Evolutionary conservation across 345 rosid species (phyloP).

Genomic region (Salix udensis): DNA sequence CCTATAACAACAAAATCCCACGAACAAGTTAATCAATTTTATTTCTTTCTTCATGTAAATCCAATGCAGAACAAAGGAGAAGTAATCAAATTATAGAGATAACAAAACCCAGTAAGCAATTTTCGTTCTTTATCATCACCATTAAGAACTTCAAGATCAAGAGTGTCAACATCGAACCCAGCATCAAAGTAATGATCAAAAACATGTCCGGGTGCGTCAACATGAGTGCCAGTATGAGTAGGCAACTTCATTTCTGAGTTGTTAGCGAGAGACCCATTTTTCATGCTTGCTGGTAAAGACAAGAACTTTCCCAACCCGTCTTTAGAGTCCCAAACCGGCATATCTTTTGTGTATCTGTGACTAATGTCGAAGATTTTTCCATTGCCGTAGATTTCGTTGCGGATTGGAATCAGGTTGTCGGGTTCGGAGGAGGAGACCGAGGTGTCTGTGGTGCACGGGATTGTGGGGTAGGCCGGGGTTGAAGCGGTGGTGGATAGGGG

Average conservation of each 20-base stretch:
- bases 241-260: constrained; percentile 72
- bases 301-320: constrained; percentile 61
- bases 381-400: constrained; percentile 69
- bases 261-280: constrained; percentile 76
- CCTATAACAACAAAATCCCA: constrained; percentile 24
- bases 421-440: constrained; percentile 18
- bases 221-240: constrained; percentile 82
- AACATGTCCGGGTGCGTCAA: constrained; percentile 85
- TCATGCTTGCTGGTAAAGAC: constrained; percentile 69
- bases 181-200: constrained; percentile 74
- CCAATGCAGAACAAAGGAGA: too few relatives aligned
- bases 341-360: constrained; percentile 50
- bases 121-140: constrained; percentile 23
- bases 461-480: constrained; percentile 33
- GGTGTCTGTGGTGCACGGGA: constrained; percentile 35
- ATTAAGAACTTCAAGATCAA: constrained; percentile 52
- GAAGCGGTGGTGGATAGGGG: constrained; percentile 11
- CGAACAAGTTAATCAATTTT: neutral
- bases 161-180: constrained; percentile 83
- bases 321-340: constrained; percentile 48
- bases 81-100: too few relatives aligned
- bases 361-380: constrained; percentile 74
- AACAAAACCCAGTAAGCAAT: neutral
- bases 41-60: too few relatives aligned
- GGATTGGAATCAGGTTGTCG: constrained; percentile 41